Conservation (phyloP, 2,329 filamentous ascomycete genomes). For the Xylaria sp. region DNA sequence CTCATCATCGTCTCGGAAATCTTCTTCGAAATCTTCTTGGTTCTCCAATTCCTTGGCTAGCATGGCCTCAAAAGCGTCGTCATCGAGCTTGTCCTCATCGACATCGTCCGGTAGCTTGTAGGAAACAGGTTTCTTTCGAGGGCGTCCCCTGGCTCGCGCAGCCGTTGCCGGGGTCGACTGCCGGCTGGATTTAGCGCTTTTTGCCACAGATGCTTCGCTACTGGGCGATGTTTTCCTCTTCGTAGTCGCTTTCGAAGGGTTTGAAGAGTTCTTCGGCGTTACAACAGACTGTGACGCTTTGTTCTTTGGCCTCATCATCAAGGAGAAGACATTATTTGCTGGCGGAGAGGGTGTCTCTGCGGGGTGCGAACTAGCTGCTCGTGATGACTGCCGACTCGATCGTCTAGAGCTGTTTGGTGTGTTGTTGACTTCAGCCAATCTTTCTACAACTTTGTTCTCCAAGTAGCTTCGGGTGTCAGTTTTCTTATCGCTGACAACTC, state of each 20-base stretch:
- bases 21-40: constrained; percentile 51
- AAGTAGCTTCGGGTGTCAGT: constrained; percentile 78
- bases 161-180: constrained; percentile 76
- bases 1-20: constrained; percentile 65
- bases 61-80: constrained; percentile 84
- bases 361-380: constrained; percentile 50
- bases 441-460: constrained; percentile 80
- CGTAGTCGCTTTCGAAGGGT: constrained; percentile 37
- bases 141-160: constrained; percentile 58
- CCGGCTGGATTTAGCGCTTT: constrained; percentile 80
- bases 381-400: constrained; percentile 54
- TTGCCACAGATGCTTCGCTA: constrained; percentile 57
- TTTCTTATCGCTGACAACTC: constrained; percentile 67
- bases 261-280: constrained; percentile 31
- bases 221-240: constrained; percentile 54
- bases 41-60: constrained; percentile 71
- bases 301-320: constrained; percentile 62
- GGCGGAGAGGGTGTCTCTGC: constrained; percentile 39
- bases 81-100: constrained; percentile 74
- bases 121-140: constrained; percentile 59
- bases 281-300: constrained; percentile 45
- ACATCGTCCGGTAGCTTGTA: constrained; percentile 69
- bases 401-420: constrained; percentile 54
- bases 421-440: constrained; percentile 64
- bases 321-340: constrained; percentile 60